These are phyloP conservation scores for Ceratobasidium sp. DNA, from an alignment of 1,284 basidiomycete genomes.

Conservation along the genomic window DNA sequence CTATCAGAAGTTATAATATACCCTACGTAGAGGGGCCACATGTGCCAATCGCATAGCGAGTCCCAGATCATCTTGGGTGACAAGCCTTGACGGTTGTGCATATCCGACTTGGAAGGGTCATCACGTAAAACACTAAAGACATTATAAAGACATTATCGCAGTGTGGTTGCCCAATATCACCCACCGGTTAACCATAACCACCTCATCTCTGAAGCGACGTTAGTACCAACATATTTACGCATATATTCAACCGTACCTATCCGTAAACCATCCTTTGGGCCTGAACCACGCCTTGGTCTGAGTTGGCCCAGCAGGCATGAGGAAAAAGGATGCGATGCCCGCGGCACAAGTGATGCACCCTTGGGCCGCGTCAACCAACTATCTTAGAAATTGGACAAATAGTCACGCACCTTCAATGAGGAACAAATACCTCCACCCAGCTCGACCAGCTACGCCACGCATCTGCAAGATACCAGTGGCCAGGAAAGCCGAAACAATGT, in stretches of 20 bases:
- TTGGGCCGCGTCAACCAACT: slow-evolving; percentile 6
- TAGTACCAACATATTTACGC: slow-evolving; percentile 32
- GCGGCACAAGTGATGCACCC: slow-evolving; percentile 61
- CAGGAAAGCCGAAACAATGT: slow-evolving; percentile 65
- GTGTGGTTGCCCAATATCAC: neutral
- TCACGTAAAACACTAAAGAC: slow-evolving; percentile 63
- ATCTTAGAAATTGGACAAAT: neutral
- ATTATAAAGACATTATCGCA: neutral
- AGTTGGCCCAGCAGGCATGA: slow-evolving; percentile 72
- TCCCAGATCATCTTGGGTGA: slow-evolving; percentile 60
- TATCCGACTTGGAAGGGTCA: slow-evolving; percentile 70
- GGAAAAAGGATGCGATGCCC: slow-evolving; percentile 68
- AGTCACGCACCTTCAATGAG: slow-evolving; percentile 44
- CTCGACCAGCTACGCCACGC: slow-evolving; percentile 60
- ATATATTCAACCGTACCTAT: slow-evolving; percentile 44
- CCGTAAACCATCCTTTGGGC: slow-evolving; percentile 73
- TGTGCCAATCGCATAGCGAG: slow-evolving; percentile 65
- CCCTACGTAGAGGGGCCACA: slow-evolving; percentile 74
- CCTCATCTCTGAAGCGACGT: slow-evolving; percentile 52
- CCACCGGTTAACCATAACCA: slow-evolving; percentile 58
- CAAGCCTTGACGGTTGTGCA: slow-evolving; percentile 82
- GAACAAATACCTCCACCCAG: slow-evolving; percentile 53
- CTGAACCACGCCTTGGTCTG: slow-evolving; percentile 71
- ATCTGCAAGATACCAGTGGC: slow-evolving; percentile 69
- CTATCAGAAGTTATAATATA: slow-evolving; percentile 45